A percentile compares a stretch with the other conserved stretches of the same genome.
Conservation (phyloP, 257 asterid species). For the Petunia axillaris region DNA sequence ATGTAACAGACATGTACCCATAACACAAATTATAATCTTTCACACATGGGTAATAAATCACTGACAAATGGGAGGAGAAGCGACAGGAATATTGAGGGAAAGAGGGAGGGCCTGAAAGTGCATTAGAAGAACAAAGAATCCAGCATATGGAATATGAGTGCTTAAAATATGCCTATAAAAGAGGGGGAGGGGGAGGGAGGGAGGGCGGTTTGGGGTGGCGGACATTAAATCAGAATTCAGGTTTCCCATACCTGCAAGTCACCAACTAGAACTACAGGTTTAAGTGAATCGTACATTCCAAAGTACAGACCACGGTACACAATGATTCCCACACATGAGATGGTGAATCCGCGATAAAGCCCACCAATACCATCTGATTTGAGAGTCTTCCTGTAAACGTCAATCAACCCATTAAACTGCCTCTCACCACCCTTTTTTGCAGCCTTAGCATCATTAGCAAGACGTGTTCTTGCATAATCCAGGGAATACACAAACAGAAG, state of each 20-base stretch:
- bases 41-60: background rate
- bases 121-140: background rate
- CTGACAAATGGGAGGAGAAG: background rate
- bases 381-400: slow-evolving; percentile 70
- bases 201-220: too few species aligned
- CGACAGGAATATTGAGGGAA: background rate
- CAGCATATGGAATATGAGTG: background rate
- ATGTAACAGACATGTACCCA: background rate
- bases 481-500: slow-evolving; percentile 65
- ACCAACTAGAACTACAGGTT: slow-evolving; percentile 65
- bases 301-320: slow-evolving; percentile 86
- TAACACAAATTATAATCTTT: background rate
- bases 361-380: slow-evolving; percentile 67
- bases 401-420: slow-evolving; percentile 77
- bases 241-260: slow-evolving; percentile 46
- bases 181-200: too few species aligned
- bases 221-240: slow-evolving; percentile 4
- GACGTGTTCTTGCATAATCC: slow-evolving; percentile 75
- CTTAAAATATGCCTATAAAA: background rate
- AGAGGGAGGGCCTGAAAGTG: background rate
- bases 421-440: slow-evolving; percentile 76
- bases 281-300: slow-evolving; percentile 81
- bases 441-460: slow-evolving; percentile 72
- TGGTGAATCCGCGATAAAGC: slow-evolving; percentile 77
- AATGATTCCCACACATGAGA: slow-evolving; percentile 74